Percentiles rank a stretch among this genome's conserved stretches.
phyloP scores from a whole-genome alignment of 768 basidiomycete genomes.

The Megacollybia marginata region DNA sequence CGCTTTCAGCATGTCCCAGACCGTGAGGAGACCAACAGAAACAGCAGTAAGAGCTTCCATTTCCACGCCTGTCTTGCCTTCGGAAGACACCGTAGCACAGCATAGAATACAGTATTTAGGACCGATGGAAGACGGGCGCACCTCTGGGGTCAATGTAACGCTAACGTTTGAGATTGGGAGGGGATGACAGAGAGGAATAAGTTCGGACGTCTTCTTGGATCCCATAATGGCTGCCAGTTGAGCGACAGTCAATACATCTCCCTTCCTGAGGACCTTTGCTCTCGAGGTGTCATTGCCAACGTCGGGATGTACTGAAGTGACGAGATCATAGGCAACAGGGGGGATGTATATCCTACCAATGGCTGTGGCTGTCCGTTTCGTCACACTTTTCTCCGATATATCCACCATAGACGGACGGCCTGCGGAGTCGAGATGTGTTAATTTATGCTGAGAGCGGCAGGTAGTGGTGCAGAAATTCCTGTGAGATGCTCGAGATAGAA shows the following conservation, averaged over 20 bases:
- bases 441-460: constrained; percentile 9
- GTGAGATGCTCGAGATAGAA: background rate
- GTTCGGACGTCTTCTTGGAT: constrained; percentile 72
- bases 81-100: constrained; percentile 61
- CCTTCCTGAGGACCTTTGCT: constrained; percentile 54
- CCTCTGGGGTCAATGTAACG: constrained; percentile 51
- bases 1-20: constrained; percentile 94
- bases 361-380: constrained; percentile 68
- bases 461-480: constrained; percentile 10
- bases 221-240: constrained; percentile 87
- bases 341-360: constrained; percentile 67
- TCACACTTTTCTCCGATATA: constrained; percentile 53
- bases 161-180: constrained; percentile 64
- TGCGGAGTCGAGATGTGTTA: constrained; percentile 68
- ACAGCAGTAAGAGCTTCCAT: constrained; percentile 93
- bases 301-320: constrained; percentile 35
- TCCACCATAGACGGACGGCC: constrained; percentile 85
- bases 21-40: constrained; percentile 66
- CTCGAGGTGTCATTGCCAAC: constrained; percentile 17
- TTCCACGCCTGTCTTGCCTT: constrained; percentile 82
- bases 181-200: constrained; percentile 88
- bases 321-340: constrained; percentile 52
- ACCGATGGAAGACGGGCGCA: background rate
- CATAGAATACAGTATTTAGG: constrained; percentile 49
- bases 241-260: constrained; percentile 65